Percentiles rank a stretch among this genome's conserved stretches.
Conservation (phyloP, 164 flowering plant genomes). For the Chimonanthus praecox region DNA sequence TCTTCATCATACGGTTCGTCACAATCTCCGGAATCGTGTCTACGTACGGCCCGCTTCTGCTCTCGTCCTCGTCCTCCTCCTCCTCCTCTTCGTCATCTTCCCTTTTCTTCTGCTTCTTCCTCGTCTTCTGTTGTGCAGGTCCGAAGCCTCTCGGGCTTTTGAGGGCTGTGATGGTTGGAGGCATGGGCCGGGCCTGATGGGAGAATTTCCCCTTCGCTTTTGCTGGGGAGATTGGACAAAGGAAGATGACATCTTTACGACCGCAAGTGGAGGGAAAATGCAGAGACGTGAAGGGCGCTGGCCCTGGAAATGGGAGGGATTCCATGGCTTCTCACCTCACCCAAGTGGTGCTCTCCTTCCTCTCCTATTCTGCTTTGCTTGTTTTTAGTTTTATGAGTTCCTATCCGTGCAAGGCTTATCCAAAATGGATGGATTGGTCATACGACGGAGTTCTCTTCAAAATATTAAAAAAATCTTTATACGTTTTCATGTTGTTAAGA, state of each 20-base stretch:
- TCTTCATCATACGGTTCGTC: slow-evolving; percentile 80
- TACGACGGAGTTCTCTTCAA: too few relatives aligned
- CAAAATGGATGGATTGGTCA: too few relatives aligned
- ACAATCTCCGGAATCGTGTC: slow-evolving; percentile 84
- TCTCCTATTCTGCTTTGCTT: too few relatives aligned
- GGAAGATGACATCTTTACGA: neutral
- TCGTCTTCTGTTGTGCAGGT: slow-evolving; percentile 23
- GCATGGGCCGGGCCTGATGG: neutral
- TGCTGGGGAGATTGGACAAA: neutral
- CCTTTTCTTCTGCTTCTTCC: slow-evolving; percentile 16
- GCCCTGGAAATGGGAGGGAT: neutral
- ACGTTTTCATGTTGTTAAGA: too few relatives aligned
- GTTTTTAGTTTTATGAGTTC: too few relatives aligned
- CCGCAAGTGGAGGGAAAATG: neutral
- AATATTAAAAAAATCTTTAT: too few relatives aligned
- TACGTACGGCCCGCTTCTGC: slow-evolving; percentile 31
- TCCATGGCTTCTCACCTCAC: slow-evolving; percentile 3
- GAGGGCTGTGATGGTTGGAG: slow-evolving; percentile 22
- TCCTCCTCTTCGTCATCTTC: neutral
- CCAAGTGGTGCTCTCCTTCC: neutral
- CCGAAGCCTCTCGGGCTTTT: slow-evolving; percentile 76
- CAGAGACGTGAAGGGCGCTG: slow-evolving; percentile 5
- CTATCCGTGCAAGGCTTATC: too few relatives aligned
- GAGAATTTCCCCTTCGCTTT: neutral
- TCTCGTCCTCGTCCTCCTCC: slow-evolving; percentile 22